A percentile compares a stretch with the other conserved stretches of the same genome.
Conservation (phyloP, 768 basidiomycete species). For the Calocybe cyanea region DNA sequence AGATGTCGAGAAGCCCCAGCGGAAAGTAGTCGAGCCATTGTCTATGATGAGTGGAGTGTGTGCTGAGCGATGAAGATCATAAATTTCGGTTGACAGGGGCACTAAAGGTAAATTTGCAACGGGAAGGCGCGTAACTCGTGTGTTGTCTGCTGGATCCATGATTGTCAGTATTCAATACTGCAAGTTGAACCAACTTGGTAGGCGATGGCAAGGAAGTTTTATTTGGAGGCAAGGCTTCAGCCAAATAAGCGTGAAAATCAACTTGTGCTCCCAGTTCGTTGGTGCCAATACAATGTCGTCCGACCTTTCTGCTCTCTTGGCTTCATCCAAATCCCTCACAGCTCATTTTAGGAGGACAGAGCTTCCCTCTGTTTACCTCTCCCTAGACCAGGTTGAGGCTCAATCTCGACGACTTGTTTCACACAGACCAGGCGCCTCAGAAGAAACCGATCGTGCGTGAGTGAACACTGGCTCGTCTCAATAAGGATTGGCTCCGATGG, state of each 20-base stretch:
- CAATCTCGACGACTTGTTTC: conserved; percentile 84
- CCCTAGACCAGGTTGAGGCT: conserved; percentile 92
- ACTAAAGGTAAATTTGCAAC: conserved; percentile 14
- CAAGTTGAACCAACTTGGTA: too few relatives aligned
- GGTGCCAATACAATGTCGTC: too few relatives aligned
- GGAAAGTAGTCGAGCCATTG: conserved; percentile 79
- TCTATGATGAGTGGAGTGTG: conserved; percentile 78
- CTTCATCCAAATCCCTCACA: conserved; percentile 68
- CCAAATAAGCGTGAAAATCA: too few relatives aligned
- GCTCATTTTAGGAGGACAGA: conserved; percentile 77
- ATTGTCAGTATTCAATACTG: too few relatives aligned
- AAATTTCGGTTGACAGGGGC: conserved; percentile 36
- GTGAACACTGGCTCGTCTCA: conserved; percentile 21
- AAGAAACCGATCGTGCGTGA: conserved; percentile 73
- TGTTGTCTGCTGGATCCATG: neutral
- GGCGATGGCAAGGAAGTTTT: too few relatives aligned
- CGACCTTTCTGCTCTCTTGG: conserved; percentile 68
- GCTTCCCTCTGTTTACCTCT: conserved; percentile 83
- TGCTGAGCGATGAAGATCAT: conserved; percentile 45
- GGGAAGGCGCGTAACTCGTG: conserved; percentile 16
- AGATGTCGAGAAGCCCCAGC: conserved; percentile 79
- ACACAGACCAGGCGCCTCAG: conserved; percentile 58
- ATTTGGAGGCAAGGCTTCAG: too few relatives aligned
- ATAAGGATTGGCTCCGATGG: conserved; percentile 5
- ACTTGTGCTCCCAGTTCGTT: too few relatives aligned